Evolutionary conservation across 2,329 filamentous ascomycete species (phyloP), one percentile per base, ranked within the genome.

Genomic region (Penicillium paneum): DNA sequence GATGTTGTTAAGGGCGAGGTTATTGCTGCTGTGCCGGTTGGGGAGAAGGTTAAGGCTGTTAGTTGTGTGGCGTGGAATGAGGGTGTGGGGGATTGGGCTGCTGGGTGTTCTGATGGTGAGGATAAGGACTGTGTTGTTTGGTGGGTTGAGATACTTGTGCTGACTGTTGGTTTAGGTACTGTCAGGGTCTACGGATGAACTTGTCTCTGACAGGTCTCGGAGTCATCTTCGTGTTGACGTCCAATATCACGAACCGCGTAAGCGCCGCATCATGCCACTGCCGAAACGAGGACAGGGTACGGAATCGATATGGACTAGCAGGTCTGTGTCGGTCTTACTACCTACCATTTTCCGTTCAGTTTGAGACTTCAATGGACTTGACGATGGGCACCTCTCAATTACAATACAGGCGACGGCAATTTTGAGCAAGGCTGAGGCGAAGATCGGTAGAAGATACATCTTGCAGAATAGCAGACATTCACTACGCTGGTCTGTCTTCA

Each of bases 1-100:
- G 91, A 97, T 74, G 76, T 96, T 19, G 71, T 96, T 51, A 87
- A 82, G 6, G 92, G 90, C 1, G 82, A 85, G 51, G 69, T 89
- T 47, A 78, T 84, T 54, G 83, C 88, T 31, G 83, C 78, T 60
- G 74, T 96, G 13, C 63, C 69, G 41, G 70, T 68, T 54, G 75
- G 72, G 4, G 60, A 67, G 21, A 66, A 68, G 7, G 71, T 76
- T n/a, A 76, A 74, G 57, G 75, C 70, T 10, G 74, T 76, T 5
- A 77, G 75, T 58, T 74, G 72, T 57, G 74, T 78, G 45, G 70
- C 74, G n/a, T 77, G 74, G 73, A 78, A 76, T 61, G 72, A 75
- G 54, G 70, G 65, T 42, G 71, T 61, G 6, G 63, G 67, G 8
- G 68, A 64, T 49, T 76, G 74, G 74, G 74, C 73, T 35, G 70